A percentile compares a stretch with the other conserved stretches of the same genome.
Conservation (phyloP, 495 filamentous ascomycete genomes). For the Hyaloscypha variabilis region DNA sequence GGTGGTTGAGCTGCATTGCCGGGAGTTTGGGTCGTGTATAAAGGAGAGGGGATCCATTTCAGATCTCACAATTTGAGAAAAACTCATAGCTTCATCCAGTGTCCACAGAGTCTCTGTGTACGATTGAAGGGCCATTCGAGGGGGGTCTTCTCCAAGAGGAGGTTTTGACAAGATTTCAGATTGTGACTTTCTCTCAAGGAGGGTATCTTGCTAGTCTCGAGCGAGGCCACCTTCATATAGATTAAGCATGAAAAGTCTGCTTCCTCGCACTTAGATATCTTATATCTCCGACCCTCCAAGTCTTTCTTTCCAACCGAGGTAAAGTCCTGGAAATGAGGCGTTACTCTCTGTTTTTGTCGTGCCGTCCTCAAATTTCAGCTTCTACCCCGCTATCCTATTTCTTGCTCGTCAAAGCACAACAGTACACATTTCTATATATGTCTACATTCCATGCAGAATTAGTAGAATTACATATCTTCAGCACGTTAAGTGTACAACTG, state of each 20-base stretch:
- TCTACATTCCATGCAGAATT: neutral
- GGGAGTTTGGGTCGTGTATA: slow-evolving; percentile 32
- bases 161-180: neutral
- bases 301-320: neutral
- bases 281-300: neutral
- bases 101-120: neutral
- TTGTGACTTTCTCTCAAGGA: neutral
- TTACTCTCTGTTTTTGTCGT: neutral
- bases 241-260: neutral
- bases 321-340: no score
- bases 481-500: no score
- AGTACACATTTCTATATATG: neutral
- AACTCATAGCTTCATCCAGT: slow-evolving; percentile 16
- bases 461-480: no score
- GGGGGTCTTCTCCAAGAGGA: neutral
- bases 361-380: neutral
- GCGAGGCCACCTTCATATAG: neutral
- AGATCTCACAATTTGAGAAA: slow-evolving; percentile 27
- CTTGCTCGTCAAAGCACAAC: neutral
- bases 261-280: neutral
- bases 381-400: neutral
- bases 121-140: neutral
- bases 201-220: neutral
- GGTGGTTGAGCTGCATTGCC: slow-evolving; percentile 29
- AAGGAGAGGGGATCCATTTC: slow-evolving; percentile 13